Percentiles rank a stretch among this genome's conserved stretches.
Evolutionary conservation across 2,329 filamentous ascomycete species (phyloP).

Genomic region (Colletotrichum sp.): DNA sequence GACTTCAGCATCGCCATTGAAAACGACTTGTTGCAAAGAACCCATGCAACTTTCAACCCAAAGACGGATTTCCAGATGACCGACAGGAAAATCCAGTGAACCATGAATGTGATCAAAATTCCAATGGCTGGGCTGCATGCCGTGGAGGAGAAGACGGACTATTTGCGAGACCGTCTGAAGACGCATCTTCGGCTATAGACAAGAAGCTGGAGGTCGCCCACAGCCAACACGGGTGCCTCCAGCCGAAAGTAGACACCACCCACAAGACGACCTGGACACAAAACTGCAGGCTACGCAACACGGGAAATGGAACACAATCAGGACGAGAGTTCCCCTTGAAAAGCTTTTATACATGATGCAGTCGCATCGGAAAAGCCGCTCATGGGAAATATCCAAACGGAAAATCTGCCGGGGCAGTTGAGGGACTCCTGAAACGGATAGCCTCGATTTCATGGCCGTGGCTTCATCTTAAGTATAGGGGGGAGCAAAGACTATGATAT

Average conservation of each 20-base stretch:
- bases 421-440: neutral
- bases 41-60: neutral
- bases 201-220: no score
- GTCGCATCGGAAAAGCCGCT: neutral
- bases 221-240: no score
- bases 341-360: neutral
- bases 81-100: no score
- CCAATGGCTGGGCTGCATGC: neutral
- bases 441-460: neutral
- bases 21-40: neutral
- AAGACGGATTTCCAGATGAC: neutral
- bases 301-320: fast-evolving
- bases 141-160: neutral
- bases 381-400: neutral
- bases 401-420: neutral
- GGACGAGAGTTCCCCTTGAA: fast-evolving
- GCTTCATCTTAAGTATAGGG: neutral
- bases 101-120: no score
- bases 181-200: no score
- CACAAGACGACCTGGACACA: neutral
- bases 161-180: no score
- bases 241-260: neutral
- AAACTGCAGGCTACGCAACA: fast-evolving
- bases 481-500: neutral
- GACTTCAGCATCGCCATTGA: neutral